Conservation (phyloP, 345 rosid genomes). For the Gossypium longicalyx region DNA sequence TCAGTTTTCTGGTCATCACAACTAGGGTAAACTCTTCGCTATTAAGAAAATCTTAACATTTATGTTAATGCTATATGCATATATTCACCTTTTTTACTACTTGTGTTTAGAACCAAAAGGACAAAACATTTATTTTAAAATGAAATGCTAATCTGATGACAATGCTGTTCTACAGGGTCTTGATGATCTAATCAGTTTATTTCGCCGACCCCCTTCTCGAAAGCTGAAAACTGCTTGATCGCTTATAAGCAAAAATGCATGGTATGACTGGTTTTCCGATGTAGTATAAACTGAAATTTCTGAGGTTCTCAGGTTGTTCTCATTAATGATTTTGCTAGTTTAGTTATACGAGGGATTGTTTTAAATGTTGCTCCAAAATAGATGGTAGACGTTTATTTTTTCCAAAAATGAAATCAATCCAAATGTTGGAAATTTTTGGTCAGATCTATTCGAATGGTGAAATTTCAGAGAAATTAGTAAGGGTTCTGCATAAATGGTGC, state of each 20-base stretch:
- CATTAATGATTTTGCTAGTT: constrained; percentile 5
- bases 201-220: constrained; percentile 87
- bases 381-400: constrained; percentile 9
- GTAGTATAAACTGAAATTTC: constrained; percentile 19
- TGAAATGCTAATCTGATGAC: neutral
- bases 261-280: constrained; percentile 3
- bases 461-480: neutral
- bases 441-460: neutral
- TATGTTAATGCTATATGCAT: neutral
- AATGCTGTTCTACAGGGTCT: constrained; percentile 58
- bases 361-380: constrained; percentile 20
- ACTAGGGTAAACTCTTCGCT: constrained; percentile 60
- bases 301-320: constrained; percentile 10
- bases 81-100: neutral
- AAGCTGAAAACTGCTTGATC: constrained; percentile 69
- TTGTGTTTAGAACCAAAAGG: neutral
- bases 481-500: neutral
- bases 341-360: constrained; percentile 10
- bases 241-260: neutral
- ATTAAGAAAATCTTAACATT: constrained; percentile 2
- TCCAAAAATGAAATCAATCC: constrained; percentile 16
- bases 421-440: constrained; percentile 22
- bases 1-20: constrained; percentile 88
- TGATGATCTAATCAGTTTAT: constrained; percentile 90
- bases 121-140: neutral